Percentiles rank a stretch among this genome's conserved stretches.
These are phyloP conservation scores for Zygoascus bituminiphila DNA, from an alignment of 805 yeast species.

Conservation along the genomic window DNA sequence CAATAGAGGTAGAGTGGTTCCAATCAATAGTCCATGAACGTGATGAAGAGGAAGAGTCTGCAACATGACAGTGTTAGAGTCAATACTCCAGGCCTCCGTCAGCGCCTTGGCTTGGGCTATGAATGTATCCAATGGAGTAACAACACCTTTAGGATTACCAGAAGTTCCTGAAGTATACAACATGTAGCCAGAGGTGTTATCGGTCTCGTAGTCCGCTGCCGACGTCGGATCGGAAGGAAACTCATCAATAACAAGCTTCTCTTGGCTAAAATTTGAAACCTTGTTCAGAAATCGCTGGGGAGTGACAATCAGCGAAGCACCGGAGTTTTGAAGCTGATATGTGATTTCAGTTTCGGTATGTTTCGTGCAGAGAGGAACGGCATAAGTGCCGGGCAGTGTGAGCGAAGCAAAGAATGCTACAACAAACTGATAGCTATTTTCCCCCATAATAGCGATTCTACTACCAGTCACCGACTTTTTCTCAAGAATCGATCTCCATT, in stretches of 20 bases:
- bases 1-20: conserved; percentile 24
- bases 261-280: conserved; percentile 16
- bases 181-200: conserved; percentile 23
- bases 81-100: conserved; percentile 27
- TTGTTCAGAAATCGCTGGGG: conserved; percentile 23
- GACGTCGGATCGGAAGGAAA: conserved; percentile 6
- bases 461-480: conserved; percentile 6
- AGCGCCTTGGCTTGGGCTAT: conserved; percentile 27
- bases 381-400: conserved; percentile 24
- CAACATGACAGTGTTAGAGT: conserved; percentile 20
- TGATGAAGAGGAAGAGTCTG: conserved; percentile 31
- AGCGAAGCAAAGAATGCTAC: conserved; percentile 23
- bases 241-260: conserved; percentile 17
- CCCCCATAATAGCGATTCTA: conserved; percentile 30
- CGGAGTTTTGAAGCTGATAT: conserved; percentile 26
- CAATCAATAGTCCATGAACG: conserved; percentile 30
- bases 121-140: conserved; percentile 25
- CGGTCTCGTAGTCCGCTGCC: background rate
- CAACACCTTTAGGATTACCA: conserved; percentile 30
- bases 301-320: conserved; percentile 23
- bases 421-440: conserved; percentile 27
- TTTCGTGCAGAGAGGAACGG: conserved; percentile 29
- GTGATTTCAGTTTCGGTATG: conserved; percentile 26
- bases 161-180: conserved; percentile 31
- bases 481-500: conserved; percentile 20